These are phyloP conservation scores for Acanthamoeba castellanii DNA, from an alignment of 208 protist genomes.

Conservation along the genomic window DNA sequence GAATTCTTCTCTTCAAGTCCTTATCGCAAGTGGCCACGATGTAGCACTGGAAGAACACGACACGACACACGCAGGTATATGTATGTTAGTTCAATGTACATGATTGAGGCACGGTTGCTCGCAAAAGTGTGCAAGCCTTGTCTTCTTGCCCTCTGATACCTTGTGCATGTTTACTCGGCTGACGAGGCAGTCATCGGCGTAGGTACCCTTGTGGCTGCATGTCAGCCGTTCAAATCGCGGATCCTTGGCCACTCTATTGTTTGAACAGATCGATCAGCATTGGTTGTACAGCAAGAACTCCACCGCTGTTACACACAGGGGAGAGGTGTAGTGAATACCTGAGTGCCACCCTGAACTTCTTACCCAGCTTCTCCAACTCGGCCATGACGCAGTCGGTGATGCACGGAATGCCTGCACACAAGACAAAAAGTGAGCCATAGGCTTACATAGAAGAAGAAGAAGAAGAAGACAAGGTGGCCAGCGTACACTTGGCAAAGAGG, in stretches of 20 bases:
- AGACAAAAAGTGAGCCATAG: not conserved
- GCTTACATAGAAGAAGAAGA: no score
- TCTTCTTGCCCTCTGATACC: conserved; percentile 3
- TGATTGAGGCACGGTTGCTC: no score
- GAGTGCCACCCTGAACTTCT: conserved; percentile 92
- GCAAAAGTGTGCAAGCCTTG: not conserved
- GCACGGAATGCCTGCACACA: conserved; percentile 92
- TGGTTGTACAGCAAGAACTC: not conserved
- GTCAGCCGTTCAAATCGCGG: conserved; percentile 97
- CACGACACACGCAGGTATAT: no score
- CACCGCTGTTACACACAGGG: not conserved
- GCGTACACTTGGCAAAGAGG: conserved; percentile 97
- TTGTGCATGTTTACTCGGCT: conserved; percentile 93
- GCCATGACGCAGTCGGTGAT: conserved; percentile 99
- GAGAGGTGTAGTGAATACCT: conserved; percentile 14
- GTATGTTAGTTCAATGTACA: not conserved
- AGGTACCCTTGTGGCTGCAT: conserved; percentile 97
- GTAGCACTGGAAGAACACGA: conserved; percentile 85
- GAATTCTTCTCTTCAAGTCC: conserved; percentile 96
- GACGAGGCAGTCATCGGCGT: conserved; percentile 99
- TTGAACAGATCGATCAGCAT: not conserved
- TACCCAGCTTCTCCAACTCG: conserved; percentile 99
- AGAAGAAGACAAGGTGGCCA: no score
- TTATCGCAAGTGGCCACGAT: conserved; percentile 95
- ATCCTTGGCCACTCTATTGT: conserved; percentile 95